phyloP scores from a whole-genome alignment of 306 rosid genomes.

The Malus sieversii region DNA sequence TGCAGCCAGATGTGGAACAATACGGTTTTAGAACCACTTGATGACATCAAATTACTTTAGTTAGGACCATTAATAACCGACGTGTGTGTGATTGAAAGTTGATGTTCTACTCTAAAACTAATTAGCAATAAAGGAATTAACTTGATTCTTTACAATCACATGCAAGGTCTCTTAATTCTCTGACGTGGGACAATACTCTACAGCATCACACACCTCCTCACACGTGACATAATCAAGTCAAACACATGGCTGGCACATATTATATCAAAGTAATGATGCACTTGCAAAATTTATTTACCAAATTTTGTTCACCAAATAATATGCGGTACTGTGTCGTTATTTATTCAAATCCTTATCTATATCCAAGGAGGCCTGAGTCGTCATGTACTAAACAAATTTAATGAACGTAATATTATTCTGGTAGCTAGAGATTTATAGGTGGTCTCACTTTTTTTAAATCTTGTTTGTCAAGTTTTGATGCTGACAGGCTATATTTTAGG shows the following conservation, averaged over 20 bases:
- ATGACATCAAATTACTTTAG: background rate
- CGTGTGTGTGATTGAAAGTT: too few relatives aligned
- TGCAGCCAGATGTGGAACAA: background rate
- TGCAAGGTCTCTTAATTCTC: too few relatives aligned
- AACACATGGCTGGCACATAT: background rate
- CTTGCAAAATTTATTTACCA: too few relatives aligned
- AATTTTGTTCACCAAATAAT: too few relatives aligned
- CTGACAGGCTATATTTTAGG: background rate
- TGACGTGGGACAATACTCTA: too few relatives aligned
- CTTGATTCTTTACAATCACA: too few relatives aligned
- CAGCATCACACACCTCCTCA: background rate
- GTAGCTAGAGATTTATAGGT: background rate
- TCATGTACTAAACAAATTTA: background rate
- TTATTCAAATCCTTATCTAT: too few relatives aligned
- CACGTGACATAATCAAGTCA: background rate
- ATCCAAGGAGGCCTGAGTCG: too few relatives aligned
- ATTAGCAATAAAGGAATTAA: too few relatives aligned
- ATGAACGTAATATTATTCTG: background rate
- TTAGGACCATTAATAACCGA: background rate
- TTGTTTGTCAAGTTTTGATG: background rate
- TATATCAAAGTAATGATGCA: too few relatives aligned
- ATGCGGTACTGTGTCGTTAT: too few relatives aligned
- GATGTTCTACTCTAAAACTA: too few relatives aligned
- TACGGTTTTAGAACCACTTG: background rate
- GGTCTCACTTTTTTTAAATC: background rate